phyloP scores from a whole-genome alignment of 2,329 filamentous ascomycete species.

The Aspergillus alliaceus region DNA sequence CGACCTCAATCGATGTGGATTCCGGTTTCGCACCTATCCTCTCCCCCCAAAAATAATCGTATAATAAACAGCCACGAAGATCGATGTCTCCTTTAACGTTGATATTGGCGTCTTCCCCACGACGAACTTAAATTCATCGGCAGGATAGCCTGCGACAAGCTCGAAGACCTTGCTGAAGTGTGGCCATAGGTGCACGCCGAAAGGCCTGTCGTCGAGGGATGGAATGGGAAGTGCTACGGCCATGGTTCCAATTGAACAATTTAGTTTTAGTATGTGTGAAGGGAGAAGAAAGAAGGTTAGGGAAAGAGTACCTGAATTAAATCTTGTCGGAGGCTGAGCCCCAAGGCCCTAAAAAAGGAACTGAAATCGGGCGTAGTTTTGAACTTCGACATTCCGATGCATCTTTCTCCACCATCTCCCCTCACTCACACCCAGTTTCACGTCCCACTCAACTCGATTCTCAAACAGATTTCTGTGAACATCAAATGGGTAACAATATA shows the following conservation, averaged over 20 bases:
- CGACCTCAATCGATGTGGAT: slow-evolving; percentile 78
- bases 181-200: slow-evolving; percentile 87
- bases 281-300: no score
- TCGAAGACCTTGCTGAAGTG: slow-evolving; percentile 86
- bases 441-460: no score
- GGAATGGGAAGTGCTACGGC: background rate
- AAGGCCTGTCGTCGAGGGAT: slow-evolving; percentile 53
- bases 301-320: no score
- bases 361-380: no score
- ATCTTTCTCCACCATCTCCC: no score
- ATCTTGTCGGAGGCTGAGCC: no score
- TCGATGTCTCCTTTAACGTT: slow-evolving; percentile 76
- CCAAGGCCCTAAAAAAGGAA: no score
- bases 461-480: no score
- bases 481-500: no score
- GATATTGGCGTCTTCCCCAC: slow-evolving; percentile 83
- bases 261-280: background rate
- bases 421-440: no score
- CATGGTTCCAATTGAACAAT: background rate
- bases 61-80: slow-evolving; percentile 85
- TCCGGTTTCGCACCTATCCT: slow-evolving; percentile 82
- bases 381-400: no score
- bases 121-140: slow-evolving; percentile 68
- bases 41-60: slow-evolving; percentile 87
- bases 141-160: slow-evolving; percentile 65